These are phyloP conservation scores for Allodekkera sacchari DNA, from an alignment of 805 yeast species.

Conservation along the genomic window DNA sequence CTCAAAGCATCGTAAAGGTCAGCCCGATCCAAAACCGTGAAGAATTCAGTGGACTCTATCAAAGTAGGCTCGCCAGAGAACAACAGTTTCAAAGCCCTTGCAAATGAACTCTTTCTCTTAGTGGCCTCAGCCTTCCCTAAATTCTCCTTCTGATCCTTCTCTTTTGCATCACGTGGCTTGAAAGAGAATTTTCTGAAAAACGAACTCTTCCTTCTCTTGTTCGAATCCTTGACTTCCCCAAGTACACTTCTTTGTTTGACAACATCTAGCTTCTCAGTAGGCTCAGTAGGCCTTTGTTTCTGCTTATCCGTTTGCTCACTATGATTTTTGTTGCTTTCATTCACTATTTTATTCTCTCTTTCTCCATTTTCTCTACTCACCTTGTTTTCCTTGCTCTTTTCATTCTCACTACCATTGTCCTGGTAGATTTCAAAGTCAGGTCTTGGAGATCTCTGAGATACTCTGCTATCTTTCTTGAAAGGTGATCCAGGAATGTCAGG, in stretches of 20 bases:
- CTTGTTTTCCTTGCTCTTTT: slow-evolving; percentile 9
- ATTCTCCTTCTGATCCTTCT: slow-evolving; percentile 7
- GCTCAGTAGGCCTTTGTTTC: slow-evolving; percentile 2
- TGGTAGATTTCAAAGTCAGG: slow-evolving; percentile 17
- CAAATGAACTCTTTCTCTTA: slow-evolving; percentile 22
- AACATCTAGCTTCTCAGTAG: slow-evolving; percentile 7
- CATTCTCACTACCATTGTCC: slow-evolving; percentile 13
- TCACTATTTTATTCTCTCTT: not conserved
- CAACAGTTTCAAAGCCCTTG: slow-evolving; percentile 37
- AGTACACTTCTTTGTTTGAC: slow-evolving; percentile 18
- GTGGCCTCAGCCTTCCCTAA: slow-evolving; percentile 5
- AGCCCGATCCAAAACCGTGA: slow-evolving; percentile 29
- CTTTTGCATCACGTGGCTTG: slow-evolving; percentile 4
- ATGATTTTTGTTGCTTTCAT: not conserved
- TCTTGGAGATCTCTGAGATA: slow-evolving; percentile 12
- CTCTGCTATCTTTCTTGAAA: slow-evolving; percentile 19
- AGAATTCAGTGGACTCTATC: slow-evolving; percentile 23
- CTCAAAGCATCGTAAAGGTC: slow-evolving; percentile 60
- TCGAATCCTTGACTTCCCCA: slow-evolving; percentile 12
- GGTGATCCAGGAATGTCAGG: slow-evolving; percentile 39
- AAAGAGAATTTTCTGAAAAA: slow-evolving; percentile 9
- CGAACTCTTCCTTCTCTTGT: slow-evolving; percentile 27
- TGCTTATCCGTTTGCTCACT: not conserved
- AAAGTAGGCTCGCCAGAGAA: slow-evolving; percentile 24
- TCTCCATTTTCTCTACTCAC: not conserved